Evolutionary conservation across 129 eudicot genomes (phyloP), one percentile per base, ranked within the genome.

Genomic region (Erigeron canadensis): DNA sequence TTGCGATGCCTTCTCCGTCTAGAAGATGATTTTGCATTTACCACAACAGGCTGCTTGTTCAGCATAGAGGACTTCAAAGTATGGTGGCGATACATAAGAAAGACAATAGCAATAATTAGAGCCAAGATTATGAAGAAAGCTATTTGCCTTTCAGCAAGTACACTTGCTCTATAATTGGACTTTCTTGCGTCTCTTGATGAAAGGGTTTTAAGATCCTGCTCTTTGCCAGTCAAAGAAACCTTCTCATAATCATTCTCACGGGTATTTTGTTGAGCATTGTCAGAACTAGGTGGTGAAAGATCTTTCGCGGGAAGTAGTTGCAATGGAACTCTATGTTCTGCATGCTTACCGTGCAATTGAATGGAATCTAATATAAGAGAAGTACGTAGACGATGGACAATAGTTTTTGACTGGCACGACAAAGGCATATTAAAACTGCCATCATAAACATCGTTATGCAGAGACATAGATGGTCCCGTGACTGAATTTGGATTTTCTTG

Each of bases 341-440:
- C 57, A 23, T 66, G 79, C 69, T 71, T 77, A 40, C 80, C 77
- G 40, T 77, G 76, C 55, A 41, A 61, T 42, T 73, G 59, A n/a
- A 69, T 74, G 53, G 81, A 54, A 9, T 84, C 86, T 44, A 80
- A 67, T 34, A 65, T 72, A 46, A 66, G 81, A 69, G 77, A 81
- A 59, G 73, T 75, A 41, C 89, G 95, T 54, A 87, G 54, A 22
- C 95, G 91, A 61, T 57, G 78, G 45, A 94, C 89, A 45, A 58
- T 48, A 54, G 89, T 87, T 80, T 84, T 83, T 44, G 89, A 84
- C 53, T 84, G 88, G 71, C 98, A 89, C 63, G 86, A 76, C 69
- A 86, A 77, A 37, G 98, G 93, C 91, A 91, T 64, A 71, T 65
- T 83, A 28, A 86, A 84, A 45, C 67, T 81, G 19, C 70, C 82